phyloP scores from a whole-genome alignment of 176 grass and related monocot species.

The Aechmea fasciata region DNA sequence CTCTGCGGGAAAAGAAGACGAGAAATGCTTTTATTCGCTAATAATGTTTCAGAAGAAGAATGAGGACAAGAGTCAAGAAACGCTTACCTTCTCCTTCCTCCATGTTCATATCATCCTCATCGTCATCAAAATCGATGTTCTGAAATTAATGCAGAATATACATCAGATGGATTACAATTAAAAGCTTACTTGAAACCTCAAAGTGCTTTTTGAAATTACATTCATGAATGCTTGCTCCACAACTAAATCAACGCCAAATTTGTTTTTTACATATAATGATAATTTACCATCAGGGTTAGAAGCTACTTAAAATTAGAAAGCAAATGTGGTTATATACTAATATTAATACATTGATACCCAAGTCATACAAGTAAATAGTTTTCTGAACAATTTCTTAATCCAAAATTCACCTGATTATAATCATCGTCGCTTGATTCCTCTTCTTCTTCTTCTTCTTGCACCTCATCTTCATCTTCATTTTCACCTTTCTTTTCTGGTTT shows the following conservation, averaged over 20 bases:
- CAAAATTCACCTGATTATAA: constrained; percentile 33
- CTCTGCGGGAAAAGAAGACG: background rate
- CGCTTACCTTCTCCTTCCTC: constrained; percentile 28
- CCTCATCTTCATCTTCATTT: constrained; percentile 31
- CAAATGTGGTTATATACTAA: too few species aligned
- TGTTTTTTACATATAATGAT: too few species aligned
- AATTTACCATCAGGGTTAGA: too few species aligned
- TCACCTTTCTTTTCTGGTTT: constrained; percentile 23
- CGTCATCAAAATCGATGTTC: constrained; percentile 47
- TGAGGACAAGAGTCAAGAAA: background rate
- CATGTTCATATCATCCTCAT: constrained; percentile 45
- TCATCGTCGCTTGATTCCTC: constrained; percentile 35
- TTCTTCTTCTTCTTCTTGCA: constrained; percentile 14
- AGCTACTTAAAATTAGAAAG: too few species aligned
- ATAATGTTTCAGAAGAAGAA: background rate
- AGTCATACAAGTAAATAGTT: too few species aligned
- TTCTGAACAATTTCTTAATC: too few species aligned
- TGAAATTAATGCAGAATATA: constrained; percentile 5
- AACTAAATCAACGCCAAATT: background rate
- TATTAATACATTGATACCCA: too few species aligned
- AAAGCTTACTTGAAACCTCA: background rate
- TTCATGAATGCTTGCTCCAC: background rate
- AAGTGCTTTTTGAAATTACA: background rate
- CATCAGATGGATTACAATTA: background rate
- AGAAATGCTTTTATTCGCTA: background rate